A percentile compares a stretch with the other conserved stretches of the same genome.
These are phyloP conservation scores for Periconia sp. DNA, from an alignment of 2,329 filamentous ascomycete species.

Conservation along the genomic window DNA sequence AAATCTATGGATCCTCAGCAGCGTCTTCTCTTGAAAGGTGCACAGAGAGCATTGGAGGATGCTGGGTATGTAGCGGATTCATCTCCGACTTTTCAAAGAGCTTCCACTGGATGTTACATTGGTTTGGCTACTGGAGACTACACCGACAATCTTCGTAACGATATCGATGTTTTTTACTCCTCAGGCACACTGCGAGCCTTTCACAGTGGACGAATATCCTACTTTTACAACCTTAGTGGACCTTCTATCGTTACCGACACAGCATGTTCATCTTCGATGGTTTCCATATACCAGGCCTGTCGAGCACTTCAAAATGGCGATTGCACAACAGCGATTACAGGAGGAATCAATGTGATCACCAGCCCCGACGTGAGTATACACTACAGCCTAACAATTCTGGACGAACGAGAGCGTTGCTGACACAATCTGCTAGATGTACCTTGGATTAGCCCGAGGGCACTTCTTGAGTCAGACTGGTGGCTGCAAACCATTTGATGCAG, in stretches of 20 bases:
- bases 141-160: constrained; percentile 18
- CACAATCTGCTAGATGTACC: no score
- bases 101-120: constrained; percentile 37
- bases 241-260: constrained; percentile 13
- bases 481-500: constrained; percentile 44
- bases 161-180: constrained; percentile 57
- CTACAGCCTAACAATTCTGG: no score
- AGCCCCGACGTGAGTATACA: constrained; percentile 43
- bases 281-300: constrained; percentile 21
- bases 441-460: no score
- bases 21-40: constrained; percentile 17
- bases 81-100: no score
- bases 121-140: constrained; percentile 38
- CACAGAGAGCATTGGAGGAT: constrained; percentile 23
- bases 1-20: constrained; percentile 19
- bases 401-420: no score
- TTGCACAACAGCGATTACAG: constrained; percentile 15
- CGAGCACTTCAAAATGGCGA: constrained; percentile 2
- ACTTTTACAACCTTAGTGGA: constrained; percentile 22
- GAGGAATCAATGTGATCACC: constrained; percentile 25
- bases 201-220: constrained; percentile 52
- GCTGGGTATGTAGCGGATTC: no score
- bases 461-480: constrained; percentile 50
- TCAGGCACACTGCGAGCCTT: constrained; percentile 56
- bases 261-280: constrained; percentile 11